phyloP scores from a whole-genome alignment of 148 eudicot genomes.

The Rhododendron molle region DNA sequence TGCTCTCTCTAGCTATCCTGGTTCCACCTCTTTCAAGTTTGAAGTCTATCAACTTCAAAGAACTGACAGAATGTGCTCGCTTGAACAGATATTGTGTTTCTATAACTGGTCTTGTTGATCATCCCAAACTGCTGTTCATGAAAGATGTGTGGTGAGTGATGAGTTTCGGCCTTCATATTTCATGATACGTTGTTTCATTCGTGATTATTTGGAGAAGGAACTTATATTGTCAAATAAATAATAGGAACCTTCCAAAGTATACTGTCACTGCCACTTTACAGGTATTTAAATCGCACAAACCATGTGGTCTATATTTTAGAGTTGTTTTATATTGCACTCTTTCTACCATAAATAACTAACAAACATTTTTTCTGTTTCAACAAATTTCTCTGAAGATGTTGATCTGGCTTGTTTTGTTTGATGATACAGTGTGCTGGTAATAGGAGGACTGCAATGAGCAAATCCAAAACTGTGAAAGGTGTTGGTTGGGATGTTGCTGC shows the following conservation, averaged over 20 bases:
- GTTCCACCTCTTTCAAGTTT: neutral
- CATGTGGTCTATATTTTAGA: neutral
- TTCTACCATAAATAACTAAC: neutral
- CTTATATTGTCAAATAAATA: neutral
- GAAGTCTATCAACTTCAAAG: neutral
- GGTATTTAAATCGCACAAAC: conserved; percentile 26
- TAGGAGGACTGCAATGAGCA: conserved; percentile 97
- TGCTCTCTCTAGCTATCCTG: neutral
- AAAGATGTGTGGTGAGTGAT: conserved; percentile 68
- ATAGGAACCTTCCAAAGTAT: conserved; percentile 83
- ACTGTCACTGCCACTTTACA: conserved; percentile 78
- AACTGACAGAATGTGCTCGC: neutral
- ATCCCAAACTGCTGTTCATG: conserved; percentile 51
- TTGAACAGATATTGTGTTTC: neutral
- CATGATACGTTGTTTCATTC: conserved; percentile 6
- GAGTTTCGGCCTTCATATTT: neutral
- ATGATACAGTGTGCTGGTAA: conserved; percentile 86
- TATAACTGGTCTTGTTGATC: neutral
- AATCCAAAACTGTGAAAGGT: conserved; percentile 72
- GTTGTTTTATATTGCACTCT: neutral
- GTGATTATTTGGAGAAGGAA: conserved; percentile 8
- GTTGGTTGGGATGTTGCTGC: conserved; percentile 96
- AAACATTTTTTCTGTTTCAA: neutral
- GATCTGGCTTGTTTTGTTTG: conserved; percentile 4
- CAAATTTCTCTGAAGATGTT: neutral